Evolutionary conservation across 805 yeast species (phyloP).

Genomic region (Yarrowia porcina): DNA sequence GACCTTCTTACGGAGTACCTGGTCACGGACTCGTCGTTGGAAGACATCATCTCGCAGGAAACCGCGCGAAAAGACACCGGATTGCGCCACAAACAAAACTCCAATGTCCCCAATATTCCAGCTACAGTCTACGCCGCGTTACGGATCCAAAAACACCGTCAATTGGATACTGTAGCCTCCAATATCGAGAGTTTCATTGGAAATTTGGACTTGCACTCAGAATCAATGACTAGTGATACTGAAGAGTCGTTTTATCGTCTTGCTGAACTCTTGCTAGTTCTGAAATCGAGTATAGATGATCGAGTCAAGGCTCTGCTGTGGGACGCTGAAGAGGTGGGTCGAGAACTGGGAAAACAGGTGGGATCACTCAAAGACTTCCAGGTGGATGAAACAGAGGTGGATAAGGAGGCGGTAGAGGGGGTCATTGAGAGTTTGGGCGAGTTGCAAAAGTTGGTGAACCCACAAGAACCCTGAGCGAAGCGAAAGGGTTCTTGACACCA

Average conservation of each 20-base stretch:
- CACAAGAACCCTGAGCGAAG: not conserved
- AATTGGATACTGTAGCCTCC: not conserved
- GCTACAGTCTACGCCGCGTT: constrained; percentile 2
- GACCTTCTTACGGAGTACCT: not conserved
- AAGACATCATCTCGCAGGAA: not conserved
- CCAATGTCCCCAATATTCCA: not conserved
- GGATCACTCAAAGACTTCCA: constrained; percentile 3
- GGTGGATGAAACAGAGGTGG: not conserved
- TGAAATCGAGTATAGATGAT: not conserved
- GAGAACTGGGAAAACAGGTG: constrained; percentile 2
- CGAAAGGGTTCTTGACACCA: not conserved
- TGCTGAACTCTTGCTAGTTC: not conserved
- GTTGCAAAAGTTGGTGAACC: not conserved
- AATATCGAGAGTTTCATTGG: not conserved
- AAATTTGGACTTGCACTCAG: not conserved
- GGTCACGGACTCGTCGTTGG: not conserved
- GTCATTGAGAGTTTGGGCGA: not conserved
- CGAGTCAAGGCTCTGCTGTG: not conserved
- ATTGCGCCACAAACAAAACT: not conserved
- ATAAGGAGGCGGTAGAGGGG: not conserved
- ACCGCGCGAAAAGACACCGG: not conserved
- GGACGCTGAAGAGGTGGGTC: constrained; percentile 7
- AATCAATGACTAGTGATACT: not conserved
- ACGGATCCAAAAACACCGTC: constrained; percentile 8
- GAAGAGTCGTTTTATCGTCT: not conserved